Conservation (phyloP, 768 basidiomycete species). For the Mycena venus region DNA sequence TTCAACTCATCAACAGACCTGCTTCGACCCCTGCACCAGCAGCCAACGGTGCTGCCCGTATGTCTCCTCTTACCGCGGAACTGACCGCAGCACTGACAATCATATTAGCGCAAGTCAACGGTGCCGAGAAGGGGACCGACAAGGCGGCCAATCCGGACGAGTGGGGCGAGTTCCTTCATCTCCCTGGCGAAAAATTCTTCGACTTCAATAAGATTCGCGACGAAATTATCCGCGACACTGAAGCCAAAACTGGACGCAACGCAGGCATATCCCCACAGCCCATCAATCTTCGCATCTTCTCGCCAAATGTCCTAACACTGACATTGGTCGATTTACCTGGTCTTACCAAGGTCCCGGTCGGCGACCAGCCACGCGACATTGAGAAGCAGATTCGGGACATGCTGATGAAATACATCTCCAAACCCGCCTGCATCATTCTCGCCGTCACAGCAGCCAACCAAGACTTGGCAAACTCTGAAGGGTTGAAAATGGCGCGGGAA, state of each 20-base stretch:
- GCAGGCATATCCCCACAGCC: constrained; percentile 97
- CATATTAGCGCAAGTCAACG: constrained; percentile 57
- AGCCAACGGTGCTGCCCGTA: constrained; percentile 54
- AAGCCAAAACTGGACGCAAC: constrained; percentile 98
- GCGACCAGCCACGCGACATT: constrained; percentile 97
- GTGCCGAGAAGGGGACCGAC: constrained; percentile 67
- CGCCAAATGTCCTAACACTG: constrained; percentile 96
- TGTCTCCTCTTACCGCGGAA: constrained; percentile 11
- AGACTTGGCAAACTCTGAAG: constrained; percentile 99
- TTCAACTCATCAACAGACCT: constrained; percentile 94
- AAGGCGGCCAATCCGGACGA: constrained; percentile 91
- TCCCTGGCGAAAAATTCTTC: constrained; percentile 97
- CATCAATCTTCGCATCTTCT: constrained; percentile 97
- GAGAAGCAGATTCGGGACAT: constrained; percentile 98
- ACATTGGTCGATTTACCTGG: constrained; percentile 98
- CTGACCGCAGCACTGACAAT: constrained; percentile 32
- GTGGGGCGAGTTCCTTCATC: constrained; percentile 98
- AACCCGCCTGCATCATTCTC: constrained; percentile 95
- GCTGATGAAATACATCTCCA: constrained; percentile 95
- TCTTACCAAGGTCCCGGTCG: constrained; percentile 94
- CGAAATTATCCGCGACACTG: constrained; percentile 97
- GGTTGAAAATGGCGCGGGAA: constrained; percentile 94
- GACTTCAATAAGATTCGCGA: constrained; percentile 98
- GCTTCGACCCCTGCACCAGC: constrained; percentile 63
- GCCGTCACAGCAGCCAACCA: constrained; percentile 97